A percentile compares a stretch with the other conserved stretches of the same genome.
Conservation (phyloP, 768 basidiomycete genomes). For the Auriscalpium vulgare region DNA sequence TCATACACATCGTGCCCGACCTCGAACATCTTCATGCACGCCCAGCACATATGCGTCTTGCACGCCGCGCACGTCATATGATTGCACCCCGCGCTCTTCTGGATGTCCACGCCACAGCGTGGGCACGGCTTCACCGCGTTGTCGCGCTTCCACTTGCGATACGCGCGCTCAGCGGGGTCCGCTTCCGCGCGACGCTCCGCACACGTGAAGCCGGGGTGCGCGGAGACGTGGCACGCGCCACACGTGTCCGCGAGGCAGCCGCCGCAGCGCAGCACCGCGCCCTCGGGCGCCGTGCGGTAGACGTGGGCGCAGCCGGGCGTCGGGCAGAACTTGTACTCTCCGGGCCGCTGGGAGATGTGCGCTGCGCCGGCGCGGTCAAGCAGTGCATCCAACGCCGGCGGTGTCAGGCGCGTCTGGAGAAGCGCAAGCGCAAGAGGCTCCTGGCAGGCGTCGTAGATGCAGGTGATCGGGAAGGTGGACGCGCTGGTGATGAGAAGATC, state of each 20-base stretch:
- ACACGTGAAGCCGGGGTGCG: conserved; percentile 31
- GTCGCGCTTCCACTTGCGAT: too few relatives aligned
- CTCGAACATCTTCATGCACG: conserved; percentile 58
- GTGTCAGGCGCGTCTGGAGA: too few relatives aligned
- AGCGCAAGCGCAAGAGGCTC: conserved; percentile 16
- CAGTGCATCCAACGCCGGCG: conserved; percentile 36
- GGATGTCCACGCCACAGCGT: conserved; percentile 54
- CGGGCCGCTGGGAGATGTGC: conserved; percentile 46
- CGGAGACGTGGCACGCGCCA: conserved; percentile 40
- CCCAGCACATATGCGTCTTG: conserved; percentile 73
- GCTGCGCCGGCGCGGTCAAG: conserved; percentile 48
- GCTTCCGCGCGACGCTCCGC: too few relatives aligned
- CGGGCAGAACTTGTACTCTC: conserved; percentile 66
- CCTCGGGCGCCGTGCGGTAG: conserved; percentile 46
- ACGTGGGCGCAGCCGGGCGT: conserved; percentile 70
- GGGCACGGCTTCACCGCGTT: too few relatives aligned
- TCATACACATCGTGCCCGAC: too few relatives aligned
- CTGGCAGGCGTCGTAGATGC: conserved; percentile 27
- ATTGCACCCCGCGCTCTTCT: conserved; percentile 68
- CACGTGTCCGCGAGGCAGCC: conserved; percentile 62
- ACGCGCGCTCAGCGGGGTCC: too few relatives aligned
- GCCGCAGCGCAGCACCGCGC: conserved; percentile 58
- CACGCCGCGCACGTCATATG: conserved; percentile 70
- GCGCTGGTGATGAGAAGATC: background rate
- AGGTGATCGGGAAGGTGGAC: conserved; percentile 52